phyloP scores from a whole-genome alignment of 306 rosid species.

The Pachyrhizus erosus region DNA sequence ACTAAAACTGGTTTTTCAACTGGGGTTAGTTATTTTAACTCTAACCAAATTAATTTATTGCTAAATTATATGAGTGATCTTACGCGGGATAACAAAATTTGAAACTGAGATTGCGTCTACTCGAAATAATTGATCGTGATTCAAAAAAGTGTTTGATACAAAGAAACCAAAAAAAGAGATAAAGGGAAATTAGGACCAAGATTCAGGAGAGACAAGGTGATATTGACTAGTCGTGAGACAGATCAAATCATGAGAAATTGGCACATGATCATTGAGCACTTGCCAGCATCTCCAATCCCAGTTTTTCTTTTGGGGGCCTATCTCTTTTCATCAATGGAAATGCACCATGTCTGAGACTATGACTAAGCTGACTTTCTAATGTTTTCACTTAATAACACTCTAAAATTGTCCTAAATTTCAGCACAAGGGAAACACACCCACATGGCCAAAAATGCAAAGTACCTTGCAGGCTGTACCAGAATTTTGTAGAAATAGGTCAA shows the following conservation, averaged over 20 bases:
- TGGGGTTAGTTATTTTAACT: too few species aligned
- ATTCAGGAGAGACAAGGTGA: slow-evolving; percentile 42
- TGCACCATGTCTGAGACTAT: background rate
- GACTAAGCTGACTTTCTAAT: slow-evolving; percentile 21
- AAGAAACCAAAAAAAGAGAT: background rate
- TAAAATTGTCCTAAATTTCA: slow-evolving; percentile 37
- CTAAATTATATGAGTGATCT: background rate
- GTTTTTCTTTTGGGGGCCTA: slow-evolving; percentile 36
- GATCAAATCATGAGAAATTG: slow-evolving; percentile 47
- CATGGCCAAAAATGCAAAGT: slow-evolving; percentile 54
- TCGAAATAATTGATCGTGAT: background rate
- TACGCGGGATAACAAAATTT: background rate
- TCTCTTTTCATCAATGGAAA: background rate
- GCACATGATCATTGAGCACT: slow-evolving; percentile 42
- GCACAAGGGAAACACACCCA: slow-evolving; percentile 58
- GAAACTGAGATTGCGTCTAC: background rate
- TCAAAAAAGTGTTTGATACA: background rate
- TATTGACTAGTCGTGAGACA: slow-evolving; percentile 42
- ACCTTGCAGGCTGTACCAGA: slow-evolving; percentile 2
- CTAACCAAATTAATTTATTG: too few species aligned
- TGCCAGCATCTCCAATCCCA: slow-evolving; percentile 28
- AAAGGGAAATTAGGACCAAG: slow-evolving; percentile 33
- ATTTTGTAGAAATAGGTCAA: slow-evolving; percentile 50
- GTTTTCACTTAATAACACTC: slow-evolving; percentile 10
- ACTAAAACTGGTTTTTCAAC: too few species aligned